Base-by-base conservation (phyloP, 305 asterid species). In the Fraxinus nigra region DNA sequence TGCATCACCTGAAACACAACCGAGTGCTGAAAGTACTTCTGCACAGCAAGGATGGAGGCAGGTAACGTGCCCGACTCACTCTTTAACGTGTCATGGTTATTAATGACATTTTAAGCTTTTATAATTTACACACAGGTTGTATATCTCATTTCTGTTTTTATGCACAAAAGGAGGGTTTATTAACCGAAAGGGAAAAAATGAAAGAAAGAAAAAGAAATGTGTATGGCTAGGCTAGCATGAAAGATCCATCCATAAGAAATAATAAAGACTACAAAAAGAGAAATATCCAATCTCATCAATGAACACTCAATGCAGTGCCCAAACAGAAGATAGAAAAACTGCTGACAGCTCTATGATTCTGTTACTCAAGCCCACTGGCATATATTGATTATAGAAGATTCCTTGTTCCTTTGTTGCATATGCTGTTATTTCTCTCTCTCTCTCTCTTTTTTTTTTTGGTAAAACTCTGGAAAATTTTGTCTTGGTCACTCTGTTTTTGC, bases 41-140 rank as follows among this genome's bases (percentile, higher is more conserved):
- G 98, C 97, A 6, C 98, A 93, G 85, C 99, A 94, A 90, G 99
- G 99, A 87, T 96, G 99, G 99, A 92, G 98, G 82, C 99, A 96
- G 98, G 99, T 96, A 93, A 80, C 40, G 76, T 34, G 48, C 20
- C 82, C 0, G 59, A 65, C 80, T 37, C 76, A 70, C 14, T 78
- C 46, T 72, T n/a, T 16, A 7, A 33, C 1, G 28, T 72, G 26
- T 72, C 26, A 32, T 72, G 43, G 43, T 72, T 72, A 72, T 32
- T n/a, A 72, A 33, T 33, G 48, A 33, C 76, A 72, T 72, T 65
- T 32, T 32, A 32, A 34, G 26, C 48, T 72, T 54, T 33, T 16
- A 72, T 72, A 72, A 32, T 34, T 70, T 33, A 72, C 26, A 33
- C 7, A 13, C 38, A 69, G 20, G 75, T 69, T 69, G 40, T 11